Percentiles rank a stretch among this genome's conserved stretches.
These are phyloP conservation scores for Cladophialophora exuberans DNA, from an alignment of 2,329 filamentous ascomycete species.

Conservation along the genomic window DNA sequence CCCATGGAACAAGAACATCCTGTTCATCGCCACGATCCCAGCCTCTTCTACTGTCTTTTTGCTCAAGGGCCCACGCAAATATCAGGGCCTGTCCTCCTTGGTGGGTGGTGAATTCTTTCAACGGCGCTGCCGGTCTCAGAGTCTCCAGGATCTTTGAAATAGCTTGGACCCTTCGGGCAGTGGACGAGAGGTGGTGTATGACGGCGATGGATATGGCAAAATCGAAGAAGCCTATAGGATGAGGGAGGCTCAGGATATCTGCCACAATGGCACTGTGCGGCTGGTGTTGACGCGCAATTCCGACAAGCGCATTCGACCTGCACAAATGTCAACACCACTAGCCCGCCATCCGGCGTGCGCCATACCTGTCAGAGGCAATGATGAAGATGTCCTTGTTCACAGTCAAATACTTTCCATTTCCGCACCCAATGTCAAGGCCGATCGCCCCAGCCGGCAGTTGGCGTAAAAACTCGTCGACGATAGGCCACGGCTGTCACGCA, in stretches of 20 bases:
- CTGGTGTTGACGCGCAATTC: slow-evolving; percentile 60
- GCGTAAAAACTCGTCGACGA: slow-evolving; percentile 77
- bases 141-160: slow-evolving; percentile 72
- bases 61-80: slow-evolving; percentile 96
- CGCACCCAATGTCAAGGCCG: slow-evolving; percentile 90
- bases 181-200: slow-evolving; percentile 87
- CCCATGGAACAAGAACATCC: slow-evolving; percentile 96
- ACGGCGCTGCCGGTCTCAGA: slow-evolving; percentile 47
- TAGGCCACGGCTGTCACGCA: slow-evolving; percentile 75
- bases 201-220: slow-evolving; percentile 95
- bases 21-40: slow-evolving; percentile 85
- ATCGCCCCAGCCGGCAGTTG: slow-evolving; percentile 69
- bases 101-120: background rate
- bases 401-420: slow-evolving; percentile 91
- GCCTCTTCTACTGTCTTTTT: slow-evolving; percentile 79
- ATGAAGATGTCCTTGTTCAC: slow-evolving; percentile 80
- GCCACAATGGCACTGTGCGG: slow-evolving; percentile 75
- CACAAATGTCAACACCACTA: slow-evolving; percentile 12
- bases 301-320: slow-evolving; percentile 62
- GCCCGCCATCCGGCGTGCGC: background rate
- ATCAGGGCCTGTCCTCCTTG: slow-evolving; percentile 70
- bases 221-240: slow-evolving; percentile 68
- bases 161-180: slow-evolving; percentile 70
- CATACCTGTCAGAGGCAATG: slow-evolving; percentile 80
- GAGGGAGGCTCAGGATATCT: slow-evolving; percentile 81